Conservation (phyloP, 805 yeast genomes). For the Saturnispora halmiae region DNA sequence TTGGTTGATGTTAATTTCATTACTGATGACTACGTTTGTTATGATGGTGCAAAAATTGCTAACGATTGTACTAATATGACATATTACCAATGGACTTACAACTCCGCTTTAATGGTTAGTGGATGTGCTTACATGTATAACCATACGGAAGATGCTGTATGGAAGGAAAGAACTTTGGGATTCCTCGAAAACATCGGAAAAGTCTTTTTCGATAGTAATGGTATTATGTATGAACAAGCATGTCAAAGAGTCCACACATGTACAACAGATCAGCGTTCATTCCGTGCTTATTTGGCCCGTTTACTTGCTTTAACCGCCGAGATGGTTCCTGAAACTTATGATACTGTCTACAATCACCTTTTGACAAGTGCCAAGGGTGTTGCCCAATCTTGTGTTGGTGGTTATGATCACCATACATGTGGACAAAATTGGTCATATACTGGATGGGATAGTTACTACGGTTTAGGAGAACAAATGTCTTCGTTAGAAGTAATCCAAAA, state of each 20-base stretch:
- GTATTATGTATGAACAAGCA: conserved; percentile 70
- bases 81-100: conserved; percentile 73
- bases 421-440: conserved; percentile 55
- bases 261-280: conserved; percentile 84
- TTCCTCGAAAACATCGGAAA: conserved; percentile 47
- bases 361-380: conserved; percentile 54
- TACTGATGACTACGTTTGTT: conserved; percentile 39
- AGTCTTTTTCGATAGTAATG: conserved; percentile 40
- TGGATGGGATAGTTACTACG: conserved; percentile 59
- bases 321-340: conserved; percentile 50
- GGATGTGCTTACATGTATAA: conserved; percentile 80
- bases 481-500: conserved; percentile 58
- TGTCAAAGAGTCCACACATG: conserved; percentile 63
- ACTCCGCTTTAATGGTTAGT: conserved; percentile 67
- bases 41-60: conserved; percentile 57
- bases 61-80: conserved; percentile 56
- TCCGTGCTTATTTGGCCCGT: conserved; percentile 75
- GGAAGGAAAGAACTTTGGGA: conserved; percentile 55
- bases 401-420: conserved; percentile 67
- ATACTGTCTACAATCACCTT: conserved; percentile 31
- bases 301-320: conserved; percentile 67
- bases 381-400: conserved; percentile 65
- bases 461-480: conserved; percentile 72
- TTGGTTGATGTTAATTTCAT: conserved; percentile 45
- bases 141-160: conserved; percentile 51